Evolutionary conservation across 108 stramenopile species (phyloP).

Genomic region (Cyclostephanos invisitatus): DNA sequence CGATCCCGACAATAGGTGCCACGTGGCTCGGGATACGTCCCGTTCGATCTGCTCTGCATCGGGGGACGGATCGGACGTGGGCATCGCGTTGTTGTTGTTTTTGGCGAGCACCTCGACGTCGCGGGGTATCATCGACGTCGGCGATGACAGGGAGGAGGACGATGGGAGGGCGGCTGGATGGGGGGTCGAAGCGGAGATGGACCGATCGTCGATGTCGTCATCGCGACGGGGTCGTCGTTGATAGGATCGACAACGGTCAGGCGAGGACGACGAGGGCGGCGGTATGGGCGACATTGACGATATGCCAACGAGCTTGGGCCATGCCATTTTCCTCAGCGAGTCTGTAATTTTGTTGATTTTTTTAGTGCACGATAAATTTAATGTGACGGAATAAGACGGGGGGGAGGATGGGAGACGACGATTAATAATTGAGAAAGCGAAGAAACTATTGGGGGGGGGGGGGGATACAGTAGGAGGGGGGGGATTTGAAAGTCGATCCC

Average conservation of each 20-base stretch:
- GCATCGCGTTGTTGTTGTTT: background rate
- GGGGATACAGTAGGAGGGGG: background rate
- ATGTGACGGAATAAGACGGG: background rate
- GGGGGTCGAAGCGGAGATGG: too few species aligned
- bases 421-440: background rate
- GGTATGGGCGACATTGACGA: constrained; percentile 1
- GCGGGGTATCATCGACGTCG: too few species aligned
- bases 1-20: constrained; percentile 78
- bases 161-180: too few species aligned
- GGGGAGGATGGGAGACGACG: background rate
- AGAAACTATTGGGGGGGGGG: background rate
- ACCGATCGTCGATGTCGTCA: too few species aligned
- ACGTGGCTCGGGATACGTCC: constrained; percentile 78
- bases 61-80: constrained; percentile 45
- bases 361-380: too few species aligned
- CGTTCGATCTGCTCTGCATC: constrained; percentile 77
- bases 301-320: constrained; percentile 84
- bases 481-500: too few species aligned
- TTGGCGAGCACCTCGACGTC: too few species aligned
- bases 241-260: background rate
- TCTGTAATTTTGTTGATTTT: constrained; percentile 37
- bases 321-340: constrained; percentile 75
- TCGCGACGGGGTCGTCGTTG: too few species aligned
- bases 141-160: too few species aligned
- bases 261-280: background rate